Evolutionary conservation across 495 filamentous ascomycete species (phyloP), one percentile per base, ranked within the genome.

Genomic region (Trichocladium uniseriatum): DNA sequence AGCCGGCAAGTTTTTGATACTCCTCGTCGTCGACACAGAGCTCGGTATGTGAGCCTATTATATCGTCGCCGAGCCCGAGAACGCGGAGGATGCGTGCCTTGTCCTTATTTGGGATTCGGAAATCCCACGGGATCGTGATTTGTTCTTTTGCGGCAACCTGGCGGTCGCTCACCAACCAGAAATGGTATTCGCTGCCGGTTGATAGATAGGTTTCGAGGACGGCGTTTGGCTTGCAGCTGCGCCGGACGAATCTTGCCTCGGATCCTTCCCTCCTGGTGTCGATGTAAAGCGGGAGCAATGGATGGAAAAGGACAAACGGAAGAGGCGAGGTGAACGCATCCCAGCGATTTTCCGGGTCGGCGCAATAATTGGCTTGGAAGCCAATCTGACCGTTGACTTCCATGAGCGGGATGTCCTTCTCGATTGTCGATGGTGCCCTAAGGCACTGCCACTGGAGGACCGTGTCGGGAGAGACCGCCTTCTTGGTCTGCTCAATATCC

Each of bases 321-420:
- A 89, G 80, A 5, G 92, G 89, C 60, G 88, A 85, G 28, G 78
- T 79, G 22, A 91, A 68, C 16, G 81, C 76, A 9, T 77, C 68
- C 86, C 87, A 95, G 35, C 85, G 78, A 65, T 91, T 91, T 6
- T 68, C 70, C 0, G 78, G 68, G 56, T 92, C 82, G 7, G 76
- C 67, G 48, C 78, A 84, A 59, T 96, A 96, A 31, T 84, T 76
- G 31, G 83, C 79, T 53, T 86, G 80, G 40, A 84, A 76, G 1
- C 87, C 90, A 37, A 98, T 81, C 57, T 84, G 80, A 36, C 92
- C 92, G 57, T 84, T 89, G 35, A 96, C 75, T 61, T 97, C 88
- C 18, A 90, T 84, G 45, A 98, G 79, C 18, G 83, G 82, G 6
- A 79, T 77, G 31, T 82, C 78, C 52, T 81, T 79, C 5, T 69